Percentiles rank a stretch among this genome's conserved stretches.
phyloP scores from a whole-genome alignment of 179 eudicot genomes.

The Actinidia chinensis region DNA sequence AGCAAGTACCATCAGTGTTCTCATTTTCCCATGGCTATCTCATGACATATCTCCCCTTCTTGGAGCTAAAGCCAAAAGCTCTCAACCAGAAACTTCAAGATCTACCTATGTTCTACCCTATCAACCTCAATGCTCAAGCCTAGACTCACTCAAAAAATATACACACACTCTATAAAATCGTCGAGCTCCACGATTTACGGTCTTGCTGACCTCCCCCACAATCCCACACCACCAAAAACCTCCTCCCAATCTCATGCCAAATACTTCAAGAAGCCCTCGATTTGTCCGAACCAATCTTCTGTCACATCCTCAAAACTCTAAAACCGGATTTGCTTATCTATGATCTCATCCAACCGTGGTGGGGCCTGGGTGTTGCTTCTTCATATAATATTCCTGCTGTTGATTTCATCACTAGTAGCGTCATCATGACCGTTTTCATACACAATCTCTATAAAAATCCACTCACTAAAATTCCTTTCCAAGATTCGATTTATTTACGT shows the following conservation, averaged over 20 bases:
- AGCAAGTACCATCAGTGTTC: slow-evolving; percentile 2
- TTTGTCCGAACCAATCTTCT: background rate
- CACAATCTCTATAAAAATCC: background rate
- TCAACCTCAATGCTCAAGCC: background rate
- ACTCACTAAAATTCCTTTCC: too few species aligned
- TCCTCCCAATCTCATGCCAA: background rate
- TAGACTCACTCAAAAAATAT: background rate
- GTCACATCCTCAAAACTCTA: background rate
- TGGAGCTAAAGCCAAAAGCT: slow-evolving; percentile 9
- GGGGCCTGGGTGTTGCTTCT: slow-evolving; percentile 11
- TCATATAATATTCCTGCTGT: background rate
- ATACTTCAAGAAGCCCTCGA: slow-evolving; percentile 10
- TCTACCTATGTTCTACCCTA: slow-evolving; percentile 11
- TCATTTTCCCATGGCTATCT: slow-evolving; percentile 16
- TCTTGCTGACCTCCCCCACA: background rate
- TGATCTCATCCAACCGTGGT: slow-evolving; percentile 17
- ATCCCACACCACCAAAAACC: slow-evolving; percentile 12
- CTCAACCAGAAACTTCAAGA: background rate
- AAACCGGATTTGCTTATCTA: slow-evolving; percentile 18
- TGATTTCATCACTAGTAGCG: slow-evolving; percentile 15
- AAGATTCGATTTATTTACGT: background rate
- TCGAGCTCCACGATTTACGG: background rate
- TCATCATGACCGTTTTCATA: slow-evolving; percentile 11
- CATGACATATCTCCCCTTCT: slow-evolving; percentile 4
- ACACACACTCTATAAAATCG: background rate